Evolutionary conservation across 805 yeast species (phyloP), one percentile per base, ranked within the genome.

Genomic region (Kregervanrija fluxuum): DNA sequence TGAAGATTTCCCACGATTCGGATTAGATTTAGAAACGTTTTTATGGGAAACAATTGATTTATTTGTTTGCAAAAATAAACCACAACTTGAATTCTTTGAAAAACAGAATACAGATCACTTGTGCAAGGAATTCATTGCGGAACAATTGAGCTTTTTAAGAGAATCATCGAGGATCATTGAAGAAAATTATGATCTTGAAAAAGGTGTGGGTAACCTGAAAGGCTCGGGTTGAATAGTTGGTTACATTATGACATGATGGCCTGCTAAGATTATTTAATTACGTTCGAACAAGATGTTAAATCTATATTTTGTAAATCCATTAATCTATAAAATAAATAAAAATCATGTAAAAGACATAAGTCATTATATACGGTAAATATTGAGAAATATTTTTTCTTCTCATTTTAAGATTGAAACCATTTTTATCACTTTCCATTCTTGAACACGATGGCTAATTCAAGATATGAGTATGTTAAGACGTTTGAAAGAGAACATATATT

Each of bases 391-490:
- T 22, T 22, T 22, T 22, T 22, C 28, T 22, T 22, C 28, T 22
- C 28, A 6, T 22, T 22, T 22, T 22, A 22, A 6, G 6, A 22
- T 22, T 4, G 2, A 22, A 22, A 22, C 8, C 8, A 5, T 2
- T 22, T 22, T 4, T 22, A 22, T 5, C 6, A 22, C 4, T 6
- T 8, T 22, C 28, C 8, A 22, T 22, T 22, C 6, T 6, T 6
- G 28, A 5, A 6, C 28, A 22, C 17, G 11, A 84, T 83, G 95
- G 95, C 95, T 14, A 86, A 87, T 43, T 85, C 95, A 3, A 69
- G 88, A 49, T 91, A 75, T 60, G 96, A 90, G 60, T 93, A 91
- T 60, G 98, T 90, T 37, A 81, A 79, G 54, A 65, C 67, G 44
- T 93, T 87, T 62, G 99, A 93, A 61, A 68, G 76, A 31, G 91